Conservation (phyloP, 2,329 filamentous ascomycete genomes). For the Cordyceps javanica region DNA sequence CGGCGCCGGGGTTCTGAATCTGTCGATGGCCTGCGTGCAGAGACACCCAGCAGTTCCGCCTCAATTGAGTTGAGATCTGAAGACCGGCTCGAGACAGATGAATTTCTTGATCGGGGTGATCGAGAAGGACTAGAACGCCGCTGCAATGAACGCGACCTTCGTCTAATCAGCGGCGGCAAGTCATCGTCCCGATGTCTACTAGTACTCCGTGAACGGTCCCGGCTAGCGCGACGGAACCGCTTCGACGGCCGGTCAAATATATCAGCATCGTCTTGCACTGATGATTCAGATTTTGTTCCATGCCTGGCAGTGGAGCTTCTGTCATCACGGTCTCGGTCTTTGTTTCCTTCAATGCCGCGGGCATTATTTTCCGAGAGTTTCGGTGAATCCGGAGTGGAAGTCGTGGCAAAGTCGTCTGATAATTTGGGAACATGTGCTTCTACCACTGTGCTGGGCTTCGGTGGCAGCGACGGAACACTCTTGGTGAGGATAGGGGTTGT, state of each 20-base stretch:
- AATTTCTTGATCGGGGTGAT: slow-evolving; percentile 5
- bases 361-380: not conserved
- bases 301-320: not conserved
- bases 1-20: slow-evolving; percentile 2
- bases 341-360: not conserved
- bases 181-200: not conserved
- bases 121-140: not conserved
- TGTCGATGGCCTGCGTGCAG: slow-evolving; percentile 5
- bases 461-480: slow-evolving; percentile 3
- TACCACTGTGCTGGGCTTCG: not conserved
- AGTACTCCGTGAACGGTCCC: slow-evolving; percentile 2
- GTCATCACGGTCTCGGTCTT: not conserved
- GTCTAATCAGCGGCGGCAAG: not conserved
- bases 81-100: slow-evolving; percentile 8
- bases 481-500: not conserved
- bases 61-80: slow-evolving; percentile 13
- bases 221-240: not conserved
- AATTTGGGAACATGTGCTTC: not conserved
- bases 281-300: not conserved
- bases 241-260: not conserved
- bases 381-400: not conserved
- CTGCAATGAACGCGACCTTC: slow-evolving; percentile 5
- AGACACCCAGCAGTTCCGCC: slow-evolving; percentile 11
- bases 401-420: not conserved
- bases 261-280: not conserved